Conservation (phyloP, 2,329 filamentous ascomycete species). For the Taxawa tesnikishii region DNA sequence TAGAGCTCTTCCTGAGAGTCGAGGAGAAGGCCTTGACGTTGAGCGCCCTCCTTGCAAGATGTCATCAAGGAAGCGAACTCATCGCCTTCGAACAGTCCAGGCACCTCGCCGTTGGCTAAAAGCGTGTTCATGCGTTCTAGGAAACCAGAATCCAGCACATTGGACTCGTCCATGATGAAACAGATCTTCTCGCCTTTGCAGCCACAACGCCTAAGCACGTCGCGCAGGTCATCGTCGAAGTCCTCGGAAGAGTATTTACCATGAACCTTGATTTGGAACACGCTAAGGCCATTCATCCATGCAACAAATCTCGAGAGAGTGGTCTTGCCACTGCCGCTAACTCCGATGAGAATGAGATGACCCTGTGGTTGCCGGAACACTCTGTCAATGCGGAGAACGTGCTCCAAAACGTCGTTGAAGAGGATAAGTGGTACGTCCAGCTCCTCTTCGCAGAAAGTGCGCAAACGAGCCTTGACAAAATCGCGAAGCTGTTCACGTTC, state of each 20-base stretch:
- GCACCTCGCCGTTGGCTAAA: constrained; percentile 97
- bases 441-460: constrained; percentile 98
- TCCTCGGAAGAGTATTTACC: constrained; percentile 97
- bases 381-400: constrained; percentile 94
- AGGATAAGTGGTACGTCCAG: constrained; percentile 95
- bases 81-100: constrained; percentile 97
- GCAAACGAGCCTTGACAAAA: constrained; percentile 92
- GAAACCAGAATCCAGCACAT: constrained; percentile 97
- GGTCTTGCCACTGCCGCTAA: constrained; percentile 97
- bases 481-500: constrained; percentile 90
- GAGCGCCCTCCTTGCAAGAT: constrained; percentile 94
- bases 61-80: constrained; percentile 98
- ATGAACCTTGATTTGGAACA: constrained; percentile 99
- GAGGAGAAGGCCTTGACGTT: constrained; percentile 84
- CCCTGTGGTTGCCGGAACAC: constrained; percentile 98
- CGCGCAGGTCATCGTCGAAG: constrained; percentile 93
- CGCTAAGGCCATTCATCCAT: constrained; percentile 99
- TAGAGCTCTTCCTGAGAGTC: constrained; percentile 99
- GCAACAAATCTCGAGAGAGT: constrained; percentile 95
- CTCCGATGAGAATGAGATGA: constrained; percentile 95
- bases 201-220: constrained; percentile 82
- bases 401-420: constrained; percentile 98
- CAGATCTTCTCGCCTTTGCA: constrained; percentile 99
- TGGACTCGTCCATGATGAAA: constrained; percentile 99
- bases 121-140: constrained; percentile 98